Evolutionary conservation across 768 basidiomycete species (phyloP).

Genomic region (Panellus pusillus): DNA sequence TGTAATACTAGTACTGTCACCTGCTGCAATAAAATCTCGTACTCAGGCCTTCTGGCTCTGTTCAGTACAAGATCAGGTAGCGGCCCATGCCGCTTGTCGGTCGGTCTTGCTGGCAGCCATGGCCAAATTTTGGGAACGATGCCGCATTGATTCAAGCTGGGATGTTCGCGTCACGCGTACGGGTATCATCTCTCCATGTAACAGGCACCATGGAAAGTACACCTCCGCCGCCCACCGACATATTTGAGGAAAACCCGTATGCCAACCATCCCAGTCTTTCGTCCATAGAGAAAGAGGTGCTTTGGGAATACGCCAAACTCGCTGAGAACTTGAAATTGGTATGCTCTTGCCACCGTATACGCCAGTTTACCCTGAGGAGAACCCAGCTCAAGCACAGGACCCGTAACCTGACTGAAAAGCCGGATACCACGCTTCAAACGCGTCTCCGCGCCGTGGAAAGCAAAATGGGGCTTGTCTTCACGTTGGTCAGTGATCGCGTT

Average conservation of each 20-base stretch:
- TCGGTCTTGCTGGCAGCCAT: too few relatives aligned
- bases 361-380: not conserved
- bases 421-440: constrained; percentile 74
- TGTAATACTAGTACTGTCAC: too few relatives aligned
- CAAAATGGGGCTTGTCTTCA: constrained; percentile 94
- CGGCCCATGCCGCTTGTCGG: too few relatives aligned
- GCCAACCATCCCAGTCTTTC: constrained; percentile 67
- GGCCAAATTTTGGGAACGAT: too few relatives aligned
- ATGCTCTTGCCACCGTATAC: constrained; percentile 24
- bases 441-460: constrained; percentile 82
- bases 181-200: too few relatives aligned
- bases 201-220: constrained; percentile 26
- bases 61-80: too few relatives aligned
- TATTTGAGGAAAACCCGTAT: constrained; percentile 70
- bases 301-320: constrained; percentile 93
- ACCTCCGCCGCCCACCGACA: constrained; percentile 31
- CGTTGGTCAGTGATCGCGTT: constrained; percentile 58
- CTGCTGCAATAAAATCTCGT: too few relatives aligned
- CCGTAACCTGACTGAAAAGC: constrained; percentile 68
- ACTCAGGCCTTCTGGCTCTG: too few relatives aligned
- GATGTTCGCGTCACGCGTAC: too few relatives aligned
- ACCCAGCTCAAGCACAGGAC: constrained; percentile 64
- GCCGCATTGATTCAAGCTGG: too few relatives aligned
- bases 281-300: constrained; percentile 69
- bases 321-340: constrained; percentile 80